Conservation (phyloP, 2,329 filamentous ascomycete genomes). For the Ceratocystis huliohia region DNA sequence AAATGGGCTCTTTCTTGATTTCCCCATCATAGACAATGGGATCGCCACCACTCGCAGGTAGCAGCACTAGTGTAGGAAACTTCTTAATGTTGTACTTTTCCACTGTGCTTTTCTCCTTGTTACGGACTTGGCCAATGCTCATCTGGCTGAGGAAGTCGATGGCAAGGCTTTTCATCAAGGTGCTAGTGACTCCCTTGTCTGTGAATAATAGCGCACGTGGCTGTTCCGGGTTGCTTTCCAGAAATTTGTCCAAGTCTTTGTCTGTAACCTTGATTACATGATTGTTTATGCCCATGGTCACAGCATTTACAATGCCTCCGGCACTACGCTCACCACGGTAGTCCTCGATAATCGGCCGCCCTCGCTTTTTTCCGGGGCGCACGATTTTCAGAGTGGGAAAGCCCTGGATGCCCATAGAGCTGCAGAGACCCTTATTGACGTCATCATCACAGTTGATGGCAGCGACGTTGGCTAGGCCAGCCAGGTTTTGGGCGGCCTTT, state of each 20-base stretch:
- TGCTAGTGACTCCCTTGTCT: slow-evolving; percentile 78
- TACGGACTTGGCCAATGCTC: slow-evolving; percentile 66
- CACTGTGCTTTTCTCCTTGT: slow-evolving; percentile 62
- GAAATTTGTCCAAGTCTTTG: slow-evolving; percentile 63
- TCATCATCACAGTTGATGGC: slow-evolving; percentile 94
- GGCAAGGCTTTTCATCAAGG: slow-evolving; percentile 69
- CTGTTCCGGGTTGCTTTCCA: slow-evolving; percentile 50
- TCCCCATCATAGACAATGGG: slow-evolving; percentile 66
- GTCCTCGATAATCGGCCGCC: slow-evolving; percentile 71
- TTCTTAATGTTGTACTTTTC: slow-evolving; percentile 62
- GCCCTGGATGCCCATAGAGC: slow-evolving; percentile 73
- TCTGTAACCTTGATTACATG: slow-evolving; percentile 72
- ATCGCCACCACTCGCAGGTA: slow-evolving; percentile 58
- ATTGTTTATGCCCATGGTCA: slow-evolving; percentile 81
- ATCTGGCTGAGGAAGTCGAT: slow-evolving; percentile 81
- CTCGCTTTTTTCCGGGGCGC: slow-evolving; percentile 64
- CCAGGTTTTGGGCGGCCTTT: slow-evolving; percentile 77
- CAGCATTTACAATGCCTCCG: slow-evolving; percentile 76
- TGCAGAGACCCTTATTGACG: slow-evolving; percentile 76
- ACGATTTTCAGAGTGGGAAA: slow-evolving; percentile 96
- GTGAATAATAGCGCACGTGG: slow-evolving; percentile 87
- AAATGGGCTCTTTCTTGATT: slow-evolving; percentile 69
- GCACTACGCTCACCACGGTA: slow-evolving; percentile 75
- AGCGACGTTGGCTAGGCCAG: slow-evolving; percentile 87
- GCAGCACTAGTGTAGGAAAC: slow-evolving; percentile 68